phyloP scores from a whole-genome alignment of 352 stramenopile genomes.

The Globisporangium iwayamae region DNA sequence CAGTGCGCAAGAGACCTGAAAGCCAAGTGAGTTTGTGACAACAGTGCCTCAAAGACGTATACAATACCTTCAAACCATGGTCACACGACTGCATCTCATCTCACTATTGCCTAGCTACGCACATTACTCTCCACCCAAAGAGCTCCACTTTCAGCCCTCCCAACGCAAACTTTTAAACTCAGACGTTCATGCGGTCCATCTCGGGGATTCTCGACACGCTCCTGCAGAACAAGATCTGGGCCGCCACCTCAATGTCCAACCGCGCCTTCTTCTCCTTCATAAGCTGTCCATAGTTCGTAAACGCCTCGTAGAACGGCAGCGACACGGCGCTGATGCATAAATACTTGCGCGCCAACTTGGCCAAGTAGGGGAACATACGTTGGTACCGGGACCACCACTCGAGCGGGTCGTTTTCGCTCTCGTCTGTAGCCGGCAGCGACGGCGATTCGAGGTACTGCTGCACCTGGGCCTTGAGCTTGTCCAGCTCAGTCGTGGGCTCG shows the following conservation, averaged over 20 bases:
- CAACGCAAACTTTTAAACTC: neutral
- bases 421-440: slow-evolving; percentile 54
- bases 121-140: too few species aligned
- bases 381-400: slow-evolving; percentile 82
- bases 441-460: slow-evolving; percentile 74
- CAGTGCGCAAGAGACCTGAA: too few species aligned
- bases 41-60: too few species aligned
- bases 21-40: too few species aligned
- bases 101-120: too few species aligned
- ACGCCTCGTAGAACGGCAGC: slow-evolving; percentile 71
- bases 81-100: too few species aligned
- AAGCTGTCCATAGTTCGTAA: slow-evolving; percentile 74
- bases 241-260: slow-evolving; percentile 73
- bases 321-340: slow-evolving; percentile 76
- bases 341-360: slow-evolving; percentile 70
- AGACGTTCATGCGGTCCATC: slow-evolving; percentile 82
- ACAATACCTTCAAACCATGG: too few species aligned
- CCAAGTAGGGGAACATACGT: slow-evolving; percentile 60
- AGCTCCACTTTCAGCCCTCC: too few species aligned
- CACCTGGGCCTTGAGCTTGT: slow-evolving; percentile 61
- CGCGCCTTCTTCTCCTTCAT: slow-evolving; percentile 77
- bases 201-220: slow-evolving; percentile 76
- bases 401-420: slow-evolving; percentile 72
- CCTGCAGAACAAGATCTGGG: slow-evolving; percentile 76
- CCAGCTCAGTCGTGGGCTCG: slow-evolving; percentile 45